Evolutionary conservation across 164 flowering plant genomes (phyloP), one percentile per base, ranked within the genome.

Genomic region (Sedum album): DNA sequence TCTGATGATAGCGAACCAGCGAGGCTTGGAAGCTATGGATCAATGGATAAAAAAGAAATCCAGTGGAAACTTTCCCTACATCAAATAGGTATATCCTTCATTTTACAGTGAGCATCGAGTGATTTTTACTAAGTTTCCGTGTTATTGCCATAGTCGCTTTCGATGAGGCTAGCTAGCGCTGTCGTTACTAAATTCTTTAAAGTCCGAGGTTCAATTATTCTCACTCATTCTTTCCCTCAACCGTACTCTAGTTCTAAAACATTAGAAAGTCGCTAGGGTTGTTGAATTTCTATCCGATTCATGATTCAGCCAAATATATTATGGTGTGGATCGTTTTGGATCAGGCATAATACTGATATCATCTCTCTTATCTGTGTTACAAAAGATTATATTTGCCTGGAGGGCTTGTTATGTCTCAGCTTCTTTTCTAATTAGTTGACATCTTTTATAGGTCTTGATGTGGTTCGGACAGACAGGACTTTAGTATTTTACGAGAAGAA

Each of bases 41-140:
- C 79, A 46, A 60, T 75, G 67, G 91, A 88, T 77, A 84, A 88
- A 81, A 88, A 83, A 82, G 81, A 82, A 65, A 84, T 90, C 66
- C 87, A 91, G 63, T 94, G 99, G 99, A 85, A 86, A 84, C 96
- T 91, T 70, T 82, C 88, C n/a, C 79, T 94, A 66, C 97, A 94
- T 79, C 99, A 94, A 79, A 94, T 91, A 84, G 99, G 91, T 89
- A 76, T 62, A 81, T 77, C 31, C 21, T 44, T 1, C 31, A 15
- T 61, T 36, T 28, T 33, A 64, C 42, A 26, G 18, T 44, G 62
- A 51, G 42, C 35, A 42, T 5, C 69, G 72, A n/a, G 35, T 31
- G 35, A 13, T 49, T 60, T 48, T 6, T 39, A 7, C 48, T 10
- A 25, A 4, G 5, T 57, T 57, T 57, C 11, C 62, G 28, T 57